Evolutionary conservation across 2,329 filamentous ascomycete species (phyloP), one percentile per base, ranked within the genome.

Genomic region (Colletotrichum somersetense): DNA sequence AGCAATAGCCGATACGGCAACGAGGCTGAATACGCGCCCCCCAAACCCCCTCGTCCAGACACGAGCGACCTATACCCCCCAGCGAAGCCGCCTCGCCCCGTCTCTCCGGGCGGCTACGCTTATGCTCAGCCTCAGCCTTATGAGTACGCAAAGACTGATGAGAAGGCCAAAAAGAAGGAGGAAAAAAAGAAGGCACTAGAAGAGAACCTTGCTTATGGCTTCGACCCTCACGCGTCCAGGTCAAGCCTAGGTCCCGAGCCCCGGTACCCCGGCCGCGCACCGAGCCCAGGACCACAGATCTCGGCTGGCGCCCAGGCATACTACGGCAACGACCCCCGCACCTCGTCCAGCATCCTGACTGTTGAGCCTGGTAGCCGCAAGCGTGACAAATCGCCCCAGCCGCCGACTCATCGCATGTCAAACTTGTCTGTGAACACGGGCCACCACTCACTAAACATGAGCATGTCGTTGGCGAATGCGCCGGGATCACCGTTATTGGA

Each of bases 401-500:
- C 87, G 4, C 86, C 86, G 2, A 81, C 81, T 20, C 78, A 79
- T 33, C 85, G 84, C 74, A 87, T 88, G 87, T 88, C 87, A 1
- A 83, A 80, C n/a, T 81, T 90, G 48, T 84, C 82, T 1, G 86
- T 90, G 55, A 84, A 83, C 74, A 85, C 84, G 2, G 83, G 83
- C 7, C 82, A 83, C n/a, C 81, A 83, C 75, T 62, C 79, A 3
- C 76, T 80, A 11, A 77, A 77, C 30, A 80, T 80, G 26, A 79
- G 76, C 62, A 74, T 84, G 62, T 85, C 88, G 16, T 80, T 90
- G 1, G 83, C 88, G 2, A 83, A 84, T 30, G 88, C 94, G 1
- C 94, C 95, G 0, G 90, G 90, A 1, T 97, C 94, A 74, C 96
- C 96, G 0, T 86, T 98, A 62, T 89, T 97, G 2, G 96, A 98